Conservation (phyloP, 805 yeast species). For the Spencermartinsiella europaea region DNA sequence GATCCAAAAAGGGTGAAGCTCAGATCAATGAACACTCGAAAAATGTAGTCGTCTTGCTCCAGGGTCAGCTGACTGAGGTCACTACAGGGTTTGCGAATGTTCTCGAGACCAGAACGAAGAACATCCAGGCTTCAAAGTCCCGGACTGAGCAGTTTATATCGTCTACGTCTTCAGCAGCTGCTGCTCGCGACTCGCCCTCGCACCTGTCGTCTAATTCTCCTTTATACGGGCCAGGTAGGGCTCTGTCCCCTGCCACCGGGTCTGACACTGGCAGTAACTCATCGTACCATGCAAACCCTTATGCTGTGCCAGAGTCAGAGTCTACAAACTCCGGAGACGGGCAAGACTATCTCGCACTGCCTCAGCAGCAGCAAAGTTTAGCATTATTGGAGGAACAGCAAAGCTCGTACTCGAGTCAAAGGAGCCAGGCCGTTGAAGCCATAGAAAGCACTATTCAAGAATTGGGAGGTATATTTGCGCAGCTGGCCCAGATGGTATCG, state of each 20-base stretch:
- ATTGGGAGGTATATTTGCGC: conserved; percentile 90
- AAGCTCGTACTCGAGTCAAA: conserved; percentile 66
- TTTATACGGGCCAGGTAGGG: conserved; percentile 25
- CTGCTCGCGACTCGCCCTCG: conserved; percentile 6
- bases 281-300: conserved; percentile 17
- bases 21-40: conserved; percentile 71
- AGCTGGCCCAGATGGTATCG: conserved; percentile 93
- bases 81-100: conserved; percentile 89
- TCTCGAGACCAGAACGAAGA: conserved; percentile 78
- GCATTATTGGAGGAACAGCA: conserved; percentile 81
- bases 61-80: conserved; percentile 85
- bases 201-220: conserved; percentile 30
- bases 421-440: conserved; percentile 89
- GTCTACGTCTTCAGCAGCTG: conserved; percentile 28
- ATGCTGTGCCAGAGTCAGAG: conserved; percentile 8
- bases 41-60: conserved; percentile 81
- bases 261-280: background rate
- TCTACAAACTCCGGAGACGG: conserved; percentile 27
- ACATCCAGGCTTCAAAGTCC: conserved; percentile 72
- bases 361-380: conserved; percentile 80
- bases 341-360: conserved; percentile 57
- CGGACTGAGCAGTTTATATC: conserved; percentile 83
- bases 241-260: conserved; percentile 12
- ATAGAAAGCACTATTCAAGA: conserved; percentile 96
- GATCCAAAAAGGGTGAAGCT: conserved; percentile 42